A percentile compares a stretch with the other conserved stretches of the same genome.
Evolutionary conservation across 768 basidiomycete species (phyloP).

Genomic region (Auriscalpium orientale): DNA sequence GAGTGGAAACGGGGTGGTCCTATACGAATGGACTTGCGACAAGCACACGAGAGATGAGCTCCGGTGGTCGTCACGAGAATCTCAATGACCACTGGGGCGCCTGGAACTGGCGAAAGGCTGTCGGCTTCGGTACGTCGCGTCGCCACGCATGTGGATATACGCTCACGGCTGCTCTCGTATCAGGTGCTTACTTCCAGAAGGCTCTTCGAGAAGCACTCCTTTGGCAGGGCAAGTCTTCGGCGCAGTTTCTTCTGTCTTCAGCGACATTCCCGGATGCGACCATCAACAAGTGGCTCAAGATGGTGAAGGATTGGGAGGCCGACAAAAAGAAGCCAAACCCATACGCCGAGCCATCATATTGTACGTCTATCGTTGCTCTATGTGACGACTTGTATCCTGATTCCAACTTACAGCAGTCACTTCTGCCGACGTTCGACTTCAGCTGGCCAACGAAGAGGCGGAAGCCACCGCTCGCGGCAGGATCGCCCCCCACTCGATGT

Average conservation of each 20-base stretch:
- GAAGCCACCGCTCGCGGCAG: background rate
- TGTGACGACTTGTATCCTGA: background rate
- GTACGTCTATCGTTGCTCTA: background rate
- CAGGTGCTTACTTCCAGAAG: background rate
- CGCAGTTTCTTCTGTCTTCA: background rate
- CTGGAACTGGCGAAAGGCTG: conserved; percentile 25
- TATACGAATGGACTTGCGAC: conserved; percentile 5
- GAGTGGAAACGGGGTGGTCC: conserved; percentile 17
- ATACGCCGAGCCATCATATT: conserved; percentile 4
- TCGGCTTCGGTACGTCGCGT: conserved; percentile 14
- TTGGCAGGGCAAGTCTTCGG: background rate
- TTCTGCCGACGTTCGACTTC: conserved; percentile 4
- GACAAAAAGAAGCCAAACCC: conserved; percentile 10
- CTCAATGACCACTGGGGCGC: conserved; percentile 17
- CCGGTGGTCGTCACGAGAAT: conserved; percentile 5
- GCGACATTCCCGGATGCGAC: background rate
- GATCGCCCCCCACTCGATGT: conserved; percentile 8
- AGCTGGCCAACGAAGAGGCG: conserved; percentile 8
- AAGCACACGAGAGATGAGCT: conserved; percentile 13
- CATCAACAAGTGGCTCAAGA: background rate
- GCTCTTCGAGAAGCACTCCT: background rate
- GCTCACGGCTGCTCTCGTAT: too few relatives aligned
- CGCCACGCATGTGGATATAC: too few relatives aligned
- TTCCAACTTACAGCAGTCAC: conserved; percentile 3
- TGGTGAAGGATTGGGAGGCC: conserved; percentile 5